Evolutionary conservation across 129 eudicot genomes (phyloP).

Genomic region (Helianthus annuus): DNA sequence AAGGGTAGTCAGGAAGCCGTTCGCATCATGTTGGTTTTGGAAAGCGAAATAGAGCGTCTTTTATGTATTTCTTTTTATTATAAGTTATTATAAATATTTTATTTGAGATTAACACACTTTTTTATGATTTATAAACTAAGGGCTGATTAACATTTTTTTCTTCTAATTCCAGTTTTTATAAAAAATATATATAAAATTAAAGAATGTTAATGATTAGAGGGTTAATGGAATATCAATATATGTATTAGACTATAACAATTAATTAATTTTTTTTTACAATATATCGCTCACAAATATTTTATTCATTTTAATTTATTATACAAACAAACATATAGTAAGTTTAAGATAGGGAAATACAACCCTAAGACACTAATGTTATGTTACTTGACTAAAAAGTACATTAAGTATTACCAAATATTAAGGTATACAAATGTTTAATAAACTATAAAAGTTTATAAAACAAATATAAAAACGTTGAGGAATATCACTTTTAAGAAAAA

Average conservation of each 20-base stretch:
- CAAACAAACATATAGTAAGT: not conserved
- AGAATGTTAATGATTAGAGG: not conserved
- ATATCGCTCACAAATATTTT: not conserved
- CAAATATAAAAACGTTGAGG: not conserved
- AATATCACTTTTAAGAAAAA: not conserved
- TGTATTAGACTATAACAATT: not conserved
- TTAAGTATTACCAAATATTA: not conserved
- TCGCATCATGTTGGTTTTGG: not conserved
- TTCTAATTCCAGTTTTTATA: no score
- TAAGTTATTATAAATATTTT: no score
- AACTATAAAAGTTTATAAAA: not conserved
- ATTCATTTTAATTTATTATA: not conserved
- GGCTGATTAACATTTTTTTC: no score
- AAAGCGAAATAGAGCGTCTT: not conserved
- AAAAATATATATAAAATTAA: not conserved
- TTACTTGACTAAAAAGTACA: not conserved
- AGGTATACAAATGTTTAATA: not conserved
- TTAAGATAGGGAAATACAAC: not conserved
- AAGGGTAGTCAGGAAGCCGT: conserved; percentile 13
- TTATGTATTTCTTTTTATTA: not conserved
- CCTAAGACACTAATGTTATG: not conserved
- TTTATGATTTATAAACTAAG: no score
- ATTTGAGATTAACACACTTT: no score
- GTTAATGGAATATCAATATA: not conserved
- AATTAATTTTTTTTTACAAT: not conserved